Evolutionary conservation across 352 stramenopile species (phyloP).

Genomic region (Plasmopara muralis): DNA sequence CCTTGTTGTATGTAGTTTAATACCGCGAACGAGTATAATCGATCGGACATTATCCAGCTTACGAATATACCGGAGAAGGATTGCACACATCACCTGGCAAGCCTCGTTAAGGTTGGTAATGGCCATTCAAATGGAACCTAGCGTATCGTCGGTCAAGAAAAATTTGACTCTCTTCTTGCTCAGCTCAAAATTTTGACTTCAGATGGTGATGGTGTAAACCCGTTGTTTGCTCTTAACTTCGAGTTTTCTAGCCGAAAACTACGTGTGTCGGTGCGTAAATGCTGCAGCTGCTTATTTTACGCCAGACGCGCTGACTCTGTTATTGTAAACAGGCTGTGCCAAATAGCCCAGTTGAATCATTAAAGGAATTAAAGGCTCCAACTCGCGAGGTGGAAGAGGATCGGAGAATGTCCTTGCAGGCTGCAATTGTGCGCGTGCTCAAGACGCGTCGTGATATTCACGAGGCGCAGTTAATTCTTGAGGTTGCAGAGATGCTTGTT

Average conservation of each 20-base stretch:
- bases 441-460: conserved; percentile 77
- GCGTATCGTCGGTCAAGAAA: background rate
- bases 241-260: conserved; percentile 44
- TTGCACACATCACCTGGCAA: conserved; percentile 54
- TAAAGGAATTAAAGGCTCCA: conserved; percentile 41
- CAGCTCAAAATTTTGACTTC: conserved; percentile 40
- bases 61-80: conserved; percentile 62
- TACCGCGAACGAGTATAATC: conserved; percentile 29
- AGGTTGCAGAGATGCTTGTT: conserved; percentile 65
- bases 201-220: conserved; percentile 18
- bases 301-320: conserved; percentile 1
- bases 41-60: conserved; percentile 29
- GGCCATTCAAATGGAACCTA: background rate
- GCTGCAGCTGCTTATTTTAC: background rate
- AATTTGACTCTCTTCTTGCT: background rate
- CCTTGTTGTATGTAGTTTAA: conserved; percentile 54
- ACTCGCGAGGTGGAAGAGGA: conserved; percentile 79
- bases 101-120: conserved; percentile 62
- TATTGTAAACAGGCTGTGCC: conserved; percentile 32
- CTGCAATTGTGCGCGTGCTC: conserved; percentile 74
- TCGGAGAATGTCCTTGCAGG: conserved; percentile 83
- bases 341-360: conserved; percentile 62
- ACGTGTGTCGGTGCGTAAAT: conserved; percentile 35
- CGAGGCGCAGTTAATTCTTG: conserved; percentile 48
- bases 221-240: conserved; percentile 38